A percentile compares a stretch with the other conserved stretches of the same genome.
These are phyloP conservation scores for Endotrypanum monterogeii DNA, from an alignment of 208 protist species.

Conservation along the genomic window DNA sequence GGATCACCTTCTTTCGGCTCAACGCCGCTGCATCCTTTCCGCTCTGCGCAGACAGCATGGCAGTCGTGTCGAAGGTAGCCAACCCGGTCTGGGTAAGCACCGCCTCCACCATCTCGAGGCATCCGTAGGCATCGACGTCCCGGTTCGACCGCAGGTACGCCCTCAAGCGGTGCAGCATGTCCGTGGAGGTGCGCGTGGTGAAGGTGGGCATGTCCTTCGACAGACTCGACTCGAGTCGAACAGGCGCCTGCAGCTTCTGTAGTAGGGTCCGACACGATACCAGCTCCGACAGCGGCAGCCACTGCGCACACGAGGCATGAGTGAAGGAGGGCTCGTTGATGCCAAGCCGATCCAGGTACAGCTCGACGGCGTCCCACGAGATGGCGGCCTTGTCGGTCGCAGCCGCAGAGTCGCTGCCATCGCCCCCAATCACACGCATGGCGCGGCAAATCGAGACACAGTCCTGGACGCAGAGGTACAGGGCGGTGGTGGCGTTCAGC, in stretches of 20 bases:
- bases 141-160: slow-evolving; percentile 28
- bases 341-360: slow-evolving; percentile 34
- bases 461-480: slow-evolving; percentile 67
- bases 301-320: slow-evolving; percentile 21
- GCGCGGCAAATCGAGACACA: slow-evolving; percentile 38
- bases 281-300: slow-evolving; percentile 48
- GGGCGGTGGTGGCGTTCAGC: slow-evolving; percentile 58
- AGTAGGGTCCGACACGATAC: slow-evolving; percentile 36
- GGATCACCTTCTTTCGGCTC: slow-evolving; percentile 46
- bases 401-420: background rate
- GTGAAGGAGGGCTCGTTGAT: slow-evolving; percentile 34
- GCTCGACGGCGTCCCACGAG: slow-evolving; percentile 43
- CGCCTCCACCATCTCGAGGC: slow-evolving; percentile 56
- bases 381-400: slow-evolving; percentile 4
- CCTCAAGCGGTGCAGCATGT: slow-evolving; percentile 55
- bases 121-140: slow-evolving; percentile 48
- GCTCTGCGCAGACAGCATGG: slow-evolving; percentile 21
- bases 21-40: slow-evolving; percentile 28
- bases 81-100: slow-evolving; percentile 45
- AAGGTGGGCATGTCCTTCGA: background rate
- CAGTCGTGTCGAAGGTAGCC: slow-evolving; percentile 28
- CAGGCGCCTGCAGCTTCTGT: slow-evolving; percentile 40
- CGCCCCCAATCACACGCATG: slow-evolving; percentile 17
- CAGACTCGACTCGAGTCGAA: slow-evolving; percentile 14
- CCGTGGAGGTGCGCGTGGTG: slow-evolving; percentile 17